These are phyloP conservation scores for Diaporthe humulicola DNA, from an alignment of 2,329 filamentous ascomycete species.

Conservation along the genomic window DNA sequence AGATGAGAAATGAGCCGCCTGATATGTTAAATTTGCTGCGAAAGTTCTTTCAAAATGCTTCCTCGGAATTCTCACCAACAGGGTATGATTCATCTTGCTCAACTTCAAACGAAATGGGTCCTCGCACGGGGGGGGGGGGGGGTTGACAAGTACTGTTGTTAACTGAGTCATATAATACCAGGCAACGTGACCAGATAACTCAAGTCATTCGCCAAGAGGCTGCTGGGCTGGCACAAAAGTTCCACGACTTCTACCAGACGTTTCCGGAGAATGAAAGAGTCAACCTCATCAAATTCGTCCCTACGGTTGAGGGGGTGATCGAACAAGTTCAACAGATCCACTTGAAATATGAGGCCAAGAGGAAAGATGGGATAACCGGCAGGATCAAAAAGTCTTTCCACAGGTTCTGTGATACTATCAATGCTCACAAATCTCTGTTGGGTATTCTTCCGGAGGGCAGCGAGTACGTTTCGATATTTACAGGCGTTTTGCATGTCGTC, in stretches of 20 bases:
- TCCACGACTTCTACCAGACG: neutral
- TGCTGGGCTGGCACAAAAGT: neutral
- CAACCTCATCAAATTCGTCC: conserved; percentile 32
- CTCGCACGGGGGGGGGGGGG: neutral
- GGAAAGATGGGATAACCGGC: conserved; percentile 28
- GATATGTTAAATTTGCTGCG: neutral
- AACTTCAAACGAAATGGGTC: neutral
- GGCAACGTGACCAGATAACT: neutral
- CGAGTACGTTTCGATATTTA: conserved; percentile 48
- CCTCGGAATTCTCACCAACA: neutral
- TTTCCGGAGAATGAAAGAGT: conserved; percentile 32
- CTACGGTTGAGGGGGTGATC: conserved; percentile 38
- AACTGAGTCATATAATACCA: neutral
- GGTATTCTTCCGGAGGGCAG: conserved; percentile 46
- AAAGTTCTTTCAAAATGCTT: neutral
- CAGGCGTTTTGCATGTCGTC: conserved; percentile 45
- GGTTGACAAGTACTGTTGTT: neutral
- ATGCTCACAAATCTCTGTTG: conserved; percentile 45
- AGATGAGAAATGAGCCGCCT: neutral
- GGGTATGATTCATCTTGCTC: neutral
- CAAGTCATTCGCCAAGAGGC: neutral
- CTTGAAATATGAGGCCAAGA: conserved; percentile 29
- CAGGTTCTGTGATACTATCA: conserved; percentile 44
- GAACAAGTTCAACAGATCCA: conserved; percentile 34
- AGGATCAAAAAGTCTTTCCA: conserved; percentile 43